Evolutionary conservation across 2,329 filamentous ascomycete genomes (phyloP).

Genomic region (Rhytidhysteron rufulum): DNA sequence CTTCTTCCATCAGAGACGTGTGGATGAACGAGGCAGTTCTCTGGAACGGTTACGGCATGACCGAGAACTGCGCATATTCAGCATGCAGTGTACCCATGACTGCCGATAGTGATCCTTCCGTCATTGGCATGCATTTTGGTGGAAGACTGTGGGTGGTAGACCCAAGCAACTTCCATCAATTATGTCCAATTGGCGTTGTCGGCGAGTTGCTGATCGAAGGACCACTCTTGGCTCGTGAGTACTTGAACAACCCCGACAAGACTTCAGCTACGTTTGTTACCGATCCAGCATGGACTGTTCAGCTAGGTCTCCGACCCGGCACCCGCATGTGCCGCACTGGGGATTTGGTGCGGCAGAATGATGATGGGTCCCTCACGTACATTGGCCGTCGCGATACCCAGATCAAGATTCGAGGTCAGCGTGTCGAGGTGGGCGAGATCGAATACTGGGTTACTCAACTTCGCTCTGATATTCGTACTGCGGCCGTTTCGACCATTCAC

Average conservation of each 20-base stretch:
- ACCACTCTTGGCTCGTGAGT: conserved; percentile 11
- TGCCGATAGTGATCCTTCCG: conserved; percentile 5
- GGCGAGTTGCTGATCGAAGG: conserved; percentile 15
- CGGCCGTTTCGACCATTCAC: no score
- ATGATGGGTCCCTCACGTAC: conserved; percentile 13
- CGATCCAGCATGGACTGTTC: conserved; percentile 5
- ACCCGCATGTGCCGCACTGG: conserved; percentile 11
- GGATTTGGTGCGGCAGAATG: conserved; percentile 12
- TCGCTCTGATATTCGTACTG: neutral
- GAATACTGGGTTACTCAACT: conserved; percentile 3
- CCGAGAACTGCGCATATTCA: neutral
- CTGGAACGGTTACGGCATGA: conserved; percentile 3
- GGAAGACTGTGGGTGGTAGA: conserved; percentile 24
- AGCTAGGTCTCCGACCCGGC: neutral
- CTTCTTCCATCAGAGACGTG: neutral
- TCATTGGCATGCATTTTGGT: conserved; percentile 9
- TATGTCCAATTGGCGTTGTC: conserved; percentile 41
- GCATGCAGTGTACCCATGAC: conserved; percentile 4
- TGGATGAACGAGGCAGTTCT: conserved; percentile 4
- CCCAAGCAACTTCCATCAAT: conserved; percentile 7
- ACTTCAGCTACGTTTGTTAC: conserved; percentile 30
- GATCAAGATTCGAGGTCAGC: conserved; percentile 34
- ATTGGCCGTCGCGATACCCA: conserved; percentile 16
- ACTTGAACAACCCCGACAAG: conserved; percentile 17
- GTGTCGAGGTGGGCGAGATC: conserved; percentile 38